A percentile compares a stretch with the other conserved stretches of the same genome.
Conservation (phyloP, 2,329 filamentous ascomycete species). For the Ceratocystis eucalypticola region DNA sequence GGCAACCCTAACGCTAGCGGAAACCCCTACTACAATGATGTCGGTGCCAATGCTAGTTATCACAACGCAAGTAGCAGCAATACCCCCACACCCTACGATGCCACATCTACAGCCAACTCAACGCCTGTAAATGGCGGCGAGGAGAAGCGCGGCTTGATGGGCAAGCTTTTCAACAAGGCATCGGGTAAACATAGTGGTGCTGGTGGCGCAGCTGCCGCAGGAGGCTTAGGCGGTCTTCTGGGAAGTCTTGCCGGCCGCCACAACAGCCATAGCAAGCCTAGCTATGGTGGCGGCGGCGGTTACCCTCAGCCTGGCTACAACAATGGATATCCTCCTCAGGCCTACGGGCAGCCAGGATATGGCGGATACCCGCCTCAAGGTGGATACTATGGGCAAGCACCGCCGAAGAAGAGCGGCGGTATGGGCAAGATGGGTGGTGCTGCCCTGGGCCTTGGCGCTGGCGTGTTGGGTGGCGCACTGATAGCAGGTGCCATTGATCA, state of each 20-base stretch:
- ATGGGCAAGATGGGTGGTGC: constrained; percentile 51
- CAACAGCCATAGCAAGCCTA: constrained; percentile 6
- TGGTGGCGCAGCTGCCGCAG: constrained; percentile 19
- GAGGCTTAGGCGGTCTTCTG: constrained; percentile 22
- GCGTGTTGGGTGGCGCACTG: constrained; percentile 63
- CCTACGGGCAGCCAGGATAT: constrained; percentile 27
- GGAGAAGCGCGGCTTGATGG: constrained; percentile 36
- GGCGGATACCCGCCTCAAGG: constrained; percentile 28
- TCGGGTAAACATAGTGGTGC: constrained; percentile 28
- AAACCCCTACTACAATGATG: constrained; percentile 9
- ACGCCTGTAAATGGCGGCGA: constrained; percentile 21
- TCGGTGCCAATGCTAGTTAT: constrained; percentile 8
- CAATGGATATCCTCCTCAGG: constrained; percentile 20
- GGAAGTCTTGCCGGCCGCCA: constrained; percentile 11
- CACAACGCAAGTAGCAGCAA: constrained; percentile 17
- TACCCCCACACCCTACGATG: constrained; percentile 14
- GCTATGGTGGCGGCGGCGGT: constrained; percentile 25
- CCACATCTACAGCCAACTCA: not conserved
- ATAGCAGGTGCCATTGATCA: constrained; percentile 55
- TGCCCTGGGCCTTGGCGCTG: constrained; percentile 67
- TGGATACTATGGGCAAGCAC: constrained; percentile 27
- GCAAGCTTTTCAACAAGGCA: constrained; percentile 40
- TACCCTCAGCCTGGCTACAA: constrained; percentile 25
- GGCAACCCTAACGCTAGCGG: constrained; percentile 21
- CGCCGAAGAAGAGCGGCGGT: constrained; percentile 34